Conservation (phyloP, 169 alveolate species). For the Cryptosporidium sp. region DNA sequence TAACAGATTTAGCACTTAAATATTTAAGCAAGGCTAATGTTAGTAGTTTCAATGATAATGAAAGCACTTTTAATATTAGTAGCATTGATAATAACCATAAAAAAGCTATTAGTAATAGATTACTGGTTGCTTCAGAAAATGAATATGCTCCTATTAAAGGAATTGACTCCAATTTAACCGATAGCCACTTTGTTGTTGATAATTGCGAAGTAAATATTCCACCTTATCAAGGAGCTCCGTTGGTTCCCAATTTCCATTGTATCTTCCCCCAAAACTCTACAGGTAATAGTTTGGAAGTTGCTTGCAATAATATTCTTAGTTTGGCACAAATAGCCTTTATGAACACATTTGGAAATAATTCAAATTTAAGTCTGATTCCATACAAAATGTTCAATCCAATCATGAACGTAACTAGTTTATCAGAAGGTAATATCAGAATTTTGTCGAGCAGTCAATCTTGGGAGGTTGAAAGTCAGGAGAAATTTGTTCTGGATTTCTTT, state of each 20-base stretch:
- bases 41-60: background rate
- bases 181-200: background rate
- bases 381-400: background rate
- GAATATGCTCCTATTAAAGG: background rate
- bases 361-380: background rate
- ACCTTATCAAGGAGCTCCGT: background rate
- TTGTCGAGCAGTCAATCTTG: background rate
- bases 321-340: background rate
- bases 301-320: background rate
- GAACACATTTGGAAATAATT: background rate
- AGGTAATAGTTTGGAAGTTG: background rate
- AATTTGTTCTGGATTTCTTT: background rate
- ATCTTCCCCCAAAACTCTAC: conserved; percentile 2
- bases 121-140: background rate
- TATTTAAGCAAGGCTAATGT: background rate
- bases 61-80: background rate
- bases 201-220: background rate
- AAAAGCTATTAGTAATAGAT: background rate
- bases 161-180: background rate
- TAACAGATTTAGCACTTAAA: background rate
- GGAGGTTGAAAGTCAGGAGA: background rate
- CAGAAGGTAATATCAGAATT: background rate
- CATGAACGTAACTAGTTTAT: background rate
- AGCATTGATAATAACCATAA: too few species aligned
- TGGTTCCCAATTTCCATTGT: background rate